A percentile compares a stretch with the other conserved stretches of the same genome.
phyloP scores from a whole-genome alignment of 179 eudicot species.

The Patellifolia procumbens region DNA sequence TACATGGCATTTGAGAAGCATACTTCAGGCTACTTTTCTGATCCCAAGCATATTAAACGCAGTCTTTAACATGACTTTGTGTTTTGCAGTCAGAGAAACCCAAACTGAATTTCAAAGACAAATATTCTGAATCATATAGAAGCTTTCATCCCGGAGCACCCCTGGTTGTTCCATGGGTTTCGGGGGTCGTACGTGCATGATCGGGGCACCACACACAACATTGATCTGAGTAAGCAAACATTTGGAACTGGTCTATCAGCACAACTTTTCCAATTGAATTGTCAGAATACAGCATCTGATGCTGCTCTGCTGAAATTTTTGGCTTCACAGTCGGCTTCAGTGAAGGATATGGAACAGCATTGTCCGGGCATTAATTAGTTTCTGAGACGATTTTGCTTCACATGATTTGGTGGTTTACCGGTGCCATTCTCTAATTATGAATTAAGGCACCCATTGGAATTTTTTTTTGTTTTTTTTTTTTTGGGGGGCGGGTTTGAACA shows the following conservation, averaged over 20 bases:
- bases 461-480: too few species aligned
- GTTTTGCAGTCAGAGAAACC: slow-evolving; percentile 78
- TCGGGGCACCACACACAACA: background rate
- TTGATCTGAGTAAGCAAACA: background rate
- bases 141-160: slow-evolving; percentile 73
- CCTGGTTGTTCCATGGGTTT: slow-evolving; percentile 78
- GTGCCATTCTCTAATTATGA: background rate
- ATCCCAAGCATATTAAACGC: background rate
- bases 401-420: background rate
- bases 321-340: too few species aligned
- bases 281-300: background rate
- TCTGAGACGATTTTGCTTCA: background rate
- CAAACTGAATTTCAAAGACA: slow-evolving; percentile 67
- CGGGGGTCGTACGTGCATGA: slow-evolving; percentile 54
- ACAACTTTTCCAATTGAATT: background rate
- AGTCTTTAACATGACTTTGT: background rate
- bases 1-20: background rate
- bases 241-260: slow-evolving; percentile 6
- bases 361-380: too few species aligned
- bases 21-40: background rate
- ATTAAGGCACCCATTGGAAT: background rate
- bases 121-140: slow-evolving; percentile 73
- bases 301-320: slow-evolving; percentile 5
- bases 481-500: too few species aligned
- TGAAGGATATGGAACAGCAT: too few species aligned